Base-by-base conservation (phyloP, 73 alveolate species). In the Urostyla sp. region DNA sequence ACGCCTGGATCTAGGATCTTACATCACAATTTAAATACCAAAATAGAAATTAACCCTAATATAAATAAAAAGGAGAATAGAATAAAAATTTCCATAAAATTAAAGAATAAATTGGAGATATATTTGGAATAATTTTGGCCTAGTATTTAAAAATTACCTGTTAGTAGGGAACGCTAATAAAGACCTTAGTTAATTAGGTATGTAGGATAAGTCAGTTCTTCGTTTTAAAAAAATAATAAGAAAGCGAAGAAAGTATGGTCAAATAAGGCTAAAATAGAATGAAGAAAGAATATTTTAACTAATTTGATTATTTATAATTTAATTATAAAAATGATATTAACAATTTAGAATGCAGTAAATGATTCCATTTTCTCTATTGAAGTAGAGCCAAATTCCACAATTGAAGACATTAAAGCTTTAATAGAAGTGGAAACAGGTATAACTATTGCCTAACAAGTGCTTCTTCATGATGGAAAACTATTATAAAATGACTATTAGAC, bases 381-480 rank as follows among this genome's bases (percentile, higher is more conserved):
- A 48, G 72, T 77, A 3, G 92, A 84, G n/a, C 85, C 55, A 37
- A 26, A 36, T 1, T 83, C 73, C 26, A 87, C 94, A n/a, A 46
- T 87, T 0, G 94, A 87, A 34, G 87, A 67, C 31, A 57, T 87
- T 0, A 87, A 87, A 72, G 79, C 72, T 21, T 30, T 87, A 4
- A 31, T 69, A 0, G 85, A 38, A 54, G 88, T 82, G 8, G 91
- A 50, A n/a, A 35, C 84, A 0, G 78, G 27, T 11, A 67, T 72
- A 8, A 73, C 74, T 0, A 24, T 80, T 6, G 84, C 51, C 27
- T 36, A 30, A 23, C 78, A 82, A 31, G 21, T 52, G 26, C 72
- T 87, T 13, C n/a, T 36, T 16, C 43, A 21, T 36, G 27, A 67
- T 21, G 78, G 78, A 0, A 50, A 32, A 58, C n/a, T 45, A 11